Evolutionary conservation across 2,329 filamentous ascomycete genomes (phyloP).

Genomic region (Ceratocystis colombiana): DNA sequence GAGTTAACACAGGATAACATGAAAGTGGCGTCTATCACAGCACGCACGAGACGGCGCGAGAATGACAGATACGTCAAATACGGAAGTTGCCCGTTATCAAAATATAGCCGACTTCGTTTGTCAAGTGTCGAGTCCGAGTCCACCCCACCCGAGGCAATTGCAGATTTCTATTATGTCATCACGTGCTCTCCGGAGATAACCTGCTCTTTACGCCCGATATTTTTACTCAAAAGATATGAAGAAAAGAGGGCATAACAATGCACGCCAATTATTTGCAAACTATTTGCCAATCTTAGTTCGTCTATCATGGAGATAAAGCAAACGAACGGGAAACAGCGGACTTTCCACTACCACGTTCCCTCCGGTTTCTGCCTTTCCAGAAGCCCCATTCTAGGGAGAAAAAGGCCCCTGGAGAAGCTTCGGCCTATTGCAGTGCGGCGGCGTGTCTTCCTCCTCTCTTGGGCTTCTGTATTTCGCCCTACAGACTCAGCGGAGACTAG

Average conservation of each 20-base stretch:
- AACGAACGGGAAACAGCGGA: background rate
- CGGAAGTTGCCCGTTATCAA: background rate
- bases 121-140: background rate
- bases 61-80: background rate
- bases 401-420: background rate
- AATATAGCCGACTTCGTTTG: background rate
- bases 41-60: background rate
- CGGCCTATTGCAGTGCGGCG: background rate
- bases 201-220: no score
- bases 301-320: background rate
- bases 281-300: background rate
- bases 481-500: background rate
- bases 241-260: no score
- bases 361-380: background rate
- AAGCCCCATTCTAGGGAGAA: background rate
- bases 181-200: background rate
- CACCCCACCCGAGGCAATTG: background rate
- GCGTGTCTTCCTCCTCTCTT: background rate
- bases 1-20: background rate
- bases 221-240: no score
- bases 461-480: background rate
- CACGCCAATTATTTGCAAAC: background rate
- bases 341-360: background rate
- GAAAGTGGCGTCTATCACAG: background rate
- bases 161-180: background rate